Conservation (phyloP, 805 yeast genomes). For the Yamadazyma endophytica region DNA sequence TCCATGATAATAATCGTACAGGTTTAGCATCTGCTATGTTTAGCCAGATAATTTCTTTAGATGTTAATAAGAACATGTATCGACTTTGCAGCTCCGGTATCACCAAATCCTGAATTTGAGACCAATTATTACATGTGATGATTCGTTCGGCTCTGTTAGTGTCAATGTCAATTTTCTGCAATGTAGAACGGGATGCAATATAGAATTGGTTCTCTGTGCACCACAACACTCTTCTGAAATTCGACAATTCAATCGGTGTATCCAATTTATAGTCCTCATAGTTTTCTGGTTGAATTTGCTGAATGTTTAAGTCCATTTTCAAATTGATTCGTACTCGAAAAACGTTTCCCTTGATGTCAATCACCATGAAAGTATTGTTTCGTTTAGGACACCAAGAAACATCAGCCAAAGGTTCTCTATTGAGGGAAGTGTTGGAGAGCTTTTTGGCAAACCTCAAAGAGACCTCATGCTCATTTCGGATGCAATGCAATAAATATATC, state of each 20-base stretch:
- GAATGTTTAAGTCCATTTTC: not conserved
- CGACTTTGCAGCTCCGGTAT: slow-evolving; percentile 10
- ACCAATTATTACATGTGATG: slow-evolving; percentile 52
- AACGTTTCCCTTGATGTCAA: slow-evolving; percentile 56
- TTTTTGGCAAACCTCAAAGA: slow-evolving; percentile 6
- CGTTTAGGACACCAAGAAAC: slow-evolving; percentile 43
- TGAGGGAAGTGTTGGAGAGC: slow-evolving; percentile 2
- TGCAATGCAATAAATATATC: slow-evolving; percentile 28
- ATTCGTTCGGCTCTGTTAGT: slow-evolving; percentile 19
- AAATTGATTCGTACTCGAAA: slow-evolving; percentile 27
- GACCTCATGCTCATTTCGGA: slow-evolving; percentile 4
- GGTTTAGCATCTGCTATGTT: slow-evolving; percentile 20
- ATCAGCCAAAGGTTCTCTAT: slow-evolving; percentile 37
- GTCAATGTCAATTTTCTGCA: slow-evolving; percentile 25
- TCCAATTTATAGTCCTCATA: slow-evolving; percentile 25
- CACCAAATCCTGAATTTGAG: slow-evolving; percentile 43
- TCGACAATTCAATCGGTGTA: slow-evolving; percentile 46
- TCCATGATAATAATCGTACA: slow-evolving; percentile 61
- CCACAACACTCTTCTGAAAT: slow-evolving; percentile 53
- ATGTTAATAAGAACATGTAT: slow-evolving; percentile 54
- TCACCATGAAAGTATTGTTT: slow-evolving; percentile 30
- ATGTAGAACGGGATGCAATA: slow-evolving; percentile 41
- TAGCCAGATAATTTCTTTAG: slow-evolving; percentile 60
- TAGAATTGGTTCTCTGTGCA: slow-evolving; percentile 22
- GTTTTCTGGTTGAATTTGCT: not conserved